These are phyloP conservation scores for Oldenlandia corymbosa DNA, from an alignment of 257 asterid genomes.

Conservation along the genomic window DNA sequence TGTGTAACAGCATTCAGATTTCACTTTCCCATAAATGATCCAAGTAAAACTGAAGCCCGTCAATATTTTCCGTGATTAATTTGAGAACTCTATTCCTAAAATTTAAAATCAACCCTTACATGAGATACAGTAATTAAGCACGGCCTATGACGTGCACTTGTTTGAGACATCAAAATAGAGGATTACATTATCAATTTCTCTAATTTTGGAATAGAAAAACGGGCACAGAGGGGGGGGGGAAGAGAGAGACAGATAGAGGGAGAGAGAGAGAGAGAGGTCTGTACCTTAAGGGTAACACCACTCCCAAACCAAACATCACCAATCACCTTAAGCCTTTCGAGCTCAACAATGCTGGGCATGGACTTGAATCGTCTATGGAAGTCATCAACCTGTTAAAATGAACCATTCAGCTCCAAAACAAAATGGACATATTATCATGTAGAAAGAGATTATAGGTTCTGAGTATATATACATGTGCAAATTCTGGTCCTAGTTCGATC, in stretches of 20 bases:
- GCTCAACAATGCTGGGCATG: slow-evolving; percentile 69
- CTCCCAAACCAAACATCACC: slow-evolving; percentile 94
- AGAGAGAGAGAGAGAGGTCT: neutral
- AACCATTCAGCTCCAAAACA: slow-evolving; percentile 11
- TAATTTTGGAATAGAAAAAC: neutral
- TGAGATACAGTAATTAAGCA: neutral
- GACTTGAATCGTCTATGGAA: slow-evolving; percentile 68
- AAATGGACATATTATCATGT: slow-evolving; percentile 9
- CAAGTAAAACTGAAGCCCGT: neutral
- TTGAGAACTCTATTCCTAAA: neutral
- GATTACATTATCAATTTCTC: no score
- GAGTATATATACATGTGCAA: slow-evolving; percentile 47
- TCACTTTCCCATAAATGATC: neutral
- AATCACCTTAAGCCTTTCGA: slow-evolving; percentile 67
- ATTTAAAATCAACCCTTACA: no score
- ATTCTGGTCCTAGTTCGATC: slow-evolving; percentile 67
- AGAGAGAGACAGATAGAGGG: slow-evolving; percentile 3
- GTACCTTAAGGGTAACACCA: slow-evolving; percentile 72
- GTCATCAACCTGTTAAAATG: slow-evolving; percentile 50
- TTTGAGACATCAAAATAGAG: no score
- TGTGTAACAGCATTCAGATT: neutral
- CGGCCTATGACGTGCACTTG: no score
- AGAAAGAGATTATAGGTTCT: slow-evolving; percentile 9
- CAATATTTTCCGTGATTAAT: neutral
- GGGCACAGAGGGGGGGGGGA: neutral